Evolutionary conservation across 2,329 filamentous ascomycete species (phyloP).

Genomic region (Xylariaceae sp.): DNA sequence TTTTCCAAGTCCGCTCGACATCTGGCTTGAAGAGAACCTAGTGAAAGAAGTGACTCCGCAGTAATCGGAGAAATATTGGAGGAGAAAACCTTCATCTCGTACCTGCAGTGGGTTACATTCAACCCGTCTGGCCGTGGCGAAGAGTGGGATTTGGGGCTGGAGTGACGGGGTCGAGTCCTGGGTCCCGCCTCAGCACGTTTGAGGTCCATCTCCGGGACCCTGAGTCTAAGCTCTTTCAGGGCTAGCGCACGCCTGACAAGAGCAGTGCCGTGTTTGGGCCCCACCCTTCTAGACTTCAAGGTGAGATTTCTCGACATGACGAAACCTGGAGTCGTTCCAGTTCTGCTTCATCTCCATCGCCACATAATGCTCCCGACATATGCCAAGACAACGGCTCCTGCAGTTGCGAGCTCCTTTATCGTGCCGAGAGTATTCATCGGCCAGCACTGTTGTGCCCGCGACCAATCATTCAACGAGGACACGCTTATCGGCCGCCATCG

Average conservation of each 20-base stretch:
- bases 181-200: not conserved
- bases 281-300: not conserved
- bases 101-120: no score
- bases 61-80: no score
- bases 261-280: not conserved
- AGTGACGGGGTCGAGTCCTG: not conserved
- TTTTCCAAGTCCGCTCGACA: no score
- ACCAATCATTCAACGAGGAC: no score
- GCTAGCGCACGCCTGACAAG: not conserved
- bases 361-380: conserved; percentile 23
- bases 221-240: not conserved
- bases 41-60: no score
- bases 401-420: not conserved
- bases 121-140: no score
- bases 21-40: no score
- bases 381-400: not conserved
- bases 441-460: no score
- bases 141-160: no score
- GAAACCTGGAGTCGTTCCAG: not conserved
- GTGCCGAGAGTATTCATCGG: not conserved
- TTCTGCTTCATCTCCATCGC: conserved; percentile 18
- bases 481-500: no score
- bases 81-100: no score
- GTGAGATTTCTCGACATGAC: not conserved
- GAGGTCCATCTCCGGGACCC: not conserved